These are phyloP conservation scores for Combretum micranthum DNA, from an alignment of 345 rosid genomes.

Conservation along the genomic window DNA sequence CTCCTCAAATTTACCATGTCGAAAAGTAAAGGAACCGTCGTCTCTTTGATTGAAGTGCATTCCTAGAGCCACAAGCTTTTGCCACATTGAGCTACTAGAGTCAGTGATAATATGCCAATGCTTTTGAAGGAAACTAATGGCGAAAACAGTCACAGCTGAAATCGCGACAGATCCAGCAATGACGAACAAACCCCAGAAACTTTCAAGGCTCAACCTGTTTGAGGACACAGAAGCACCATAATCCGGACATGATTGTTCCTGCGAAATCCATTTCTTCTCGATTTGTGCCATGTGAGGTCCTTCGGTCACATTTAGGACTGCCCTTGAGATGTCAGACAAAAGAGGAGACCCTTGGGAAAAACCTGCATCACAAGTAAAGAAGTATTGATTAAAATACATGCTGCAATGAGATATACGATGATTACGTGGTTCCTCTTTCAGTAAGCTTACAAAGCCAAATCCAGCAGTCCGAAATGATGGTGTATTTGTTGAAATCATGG, in stretches of 20 bases:
- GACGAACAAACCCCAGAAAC: constrained; percentile 13
- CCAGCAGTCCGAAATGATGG: constrained; percentile 9
- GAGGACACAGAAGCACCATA: constrained; percentile 3
- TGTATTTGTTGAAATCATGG: constrained; percentile 5
- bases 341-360: constrained; percentile 6
- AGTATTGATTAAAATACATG: too few species aligned
- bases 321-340: constrained; percentile 8
- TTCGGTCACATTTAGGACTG: constrained; percentile 9
- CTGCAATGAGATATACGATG: too few species aligned
- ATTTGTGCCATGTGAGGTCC: constrained; percentile 5
- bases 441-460: constrained; percentile 1
- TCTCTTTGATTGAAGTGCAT: constrained; percentile 5
- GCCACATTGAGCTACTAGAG: not conserved
- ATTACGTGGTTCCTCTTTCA: too few species aligned
- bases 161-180: constrained; percentile 7
- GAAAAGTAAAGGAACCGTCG: not conserved
- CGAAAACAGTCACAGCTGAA: constrained; percentile 1
- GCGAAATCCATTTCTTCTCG: not conserved
- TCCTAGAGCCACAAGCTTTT: not conserved
- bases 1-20: not conserved
- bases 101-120: not conserved
- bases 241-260: not conserved
- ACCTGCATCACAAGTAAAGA: not conserved
- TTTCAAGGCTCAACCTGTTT: constrained; percentile 1
- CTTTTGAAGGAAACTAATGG: not conserved